A percentile compares a stretch with the other conserved stretches of the same genome.
phyloP scores from a whole-genome alignment of 208 protist species.

The Acanthamoeba lenticulata region DNA sequence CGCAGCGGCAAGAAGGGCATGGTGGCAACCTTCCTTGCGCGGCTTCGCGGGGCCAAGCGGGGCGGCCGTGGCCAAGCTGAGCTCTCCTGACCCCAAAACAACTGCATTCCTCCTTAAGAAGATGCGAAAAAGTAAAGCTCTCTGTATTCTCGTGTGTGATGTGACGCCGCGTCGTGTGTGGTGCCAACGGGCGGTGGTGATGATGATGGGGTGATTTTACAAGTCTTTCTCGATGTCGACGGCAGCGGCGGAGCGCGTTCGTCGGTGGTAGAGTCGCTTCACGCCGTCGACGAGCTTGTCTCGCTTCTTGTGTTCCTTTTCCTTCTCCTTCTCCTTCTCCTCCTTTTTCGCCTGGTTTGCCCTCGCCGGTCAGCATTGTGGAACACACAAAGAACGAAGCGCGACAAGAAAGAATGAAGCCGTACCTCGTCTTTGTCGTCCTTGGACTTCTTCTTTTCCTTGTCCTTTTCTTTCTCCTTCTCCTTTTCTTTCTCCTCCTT shows the following conservation, averaged over 20 bases:
- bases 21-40: too few relatives aligned
- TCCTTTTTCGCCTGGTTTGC: not conserved
- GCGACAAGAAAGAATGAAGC: too few relatives aligned
- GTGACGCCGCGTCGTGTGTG: too few relatives aligned
- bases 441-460: not conserved
- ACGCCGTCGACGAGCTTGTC: conserved; percentile 29
- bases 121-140: too few relatives aligned
- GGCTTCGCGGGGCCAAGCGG: too few relatives aligned
- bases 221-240: not conserved
- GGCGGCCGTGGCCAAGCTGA: too few relatives aligned
- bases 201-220: too few relatives aligned
- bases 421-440: not conserved
- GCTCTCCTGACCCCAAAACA: too few relatives aligned
- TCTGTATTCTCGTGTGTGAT: too few relatives aligned
- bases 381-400: not conserved
- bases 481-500: not conserved
- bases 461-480: not conserved
- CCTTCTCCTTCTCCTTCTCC: not conserved
- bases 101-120: too few relatives aligned
- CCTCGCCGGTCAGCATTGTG: not conserved
- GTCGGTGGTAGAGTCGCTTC: conserved; percentile 22
- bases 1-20: too few relatives aligned
- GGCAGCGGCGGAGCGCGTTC: not conserved
- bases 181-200: too few relatives aligned
- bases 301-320: conserved; percentile 17